Percentiles rank a stretch among this genome's conserved stretches.
phyloP scores from a whole-genome alignment of 179 eudicot genomes.

The Amaranthus tricolor region DNA sequence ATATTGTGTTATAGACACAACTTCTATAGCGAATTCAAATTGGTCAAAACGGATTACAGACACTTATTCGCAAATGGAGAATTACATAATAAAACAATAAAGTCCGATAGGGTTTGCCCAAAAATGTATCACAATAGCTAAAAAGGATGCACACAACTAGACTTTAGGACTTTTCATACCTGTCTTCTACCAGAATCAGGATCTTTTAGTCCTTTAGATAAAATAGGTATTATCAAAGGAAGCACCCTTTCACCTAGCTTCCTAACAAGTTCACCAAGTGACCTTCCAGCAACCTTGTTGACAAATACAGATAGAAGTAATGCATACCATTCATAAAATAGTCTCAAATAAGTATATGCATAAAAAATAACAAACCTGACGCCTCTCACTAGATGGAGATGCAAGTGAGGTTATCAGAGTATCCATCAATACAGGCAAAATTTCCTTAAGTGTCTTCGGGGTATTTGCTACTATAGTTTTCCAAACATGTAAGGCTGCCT shows the following conservation, averaged over 20 bases:
- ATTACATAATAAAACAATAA: too few relatives aligned
- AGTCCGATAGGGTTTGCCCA: background rate
- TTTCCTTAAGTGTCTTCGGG: constrained; percentile 94
- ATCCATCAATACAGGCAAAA: constrained; percentile 96
- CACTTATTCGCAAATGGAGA: too few relatives aligned
- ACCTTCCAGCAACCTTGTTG: constrained; percentile 81
- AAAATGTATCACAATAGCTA: constrained; percentile 1
- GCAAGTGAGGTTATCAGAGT: constrained; percentile 89
- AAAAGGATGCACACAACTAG: background rate
- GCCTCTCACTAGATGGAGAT: constrained; percentile 92
- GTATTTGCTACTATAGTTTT: constrained; percentile 96
- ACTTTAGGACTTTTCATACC: constrained; percentile 32
- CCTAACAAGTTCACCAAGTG: constrained; percentile 95
- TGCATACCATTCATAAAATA: background rate
- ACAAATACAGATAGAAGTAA: constrained; percentile 8
- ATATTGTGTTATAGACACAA: too few relatives aligned
- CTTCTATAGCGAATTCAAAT: too few relatives aligned
- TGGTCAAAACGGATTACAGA: too few relatives aligned
- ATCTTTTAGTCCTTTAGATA: constrained; percentile 78
- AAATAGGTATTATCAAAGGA: constrained; percentile 83
- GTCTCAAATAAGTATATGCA: background rate
- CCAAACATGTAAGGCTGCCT: constrained; percentile 99
- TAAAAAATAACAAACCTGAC: constrained; percentile 58
- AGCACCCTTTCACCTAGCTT: constrained; percentile 99
- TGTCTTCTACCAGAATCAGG: constrained; percentile 85